Base-by-base conservation (phyloP, 192 early-diverging fungal species). In the Chytriomyces sp. region DNA sequence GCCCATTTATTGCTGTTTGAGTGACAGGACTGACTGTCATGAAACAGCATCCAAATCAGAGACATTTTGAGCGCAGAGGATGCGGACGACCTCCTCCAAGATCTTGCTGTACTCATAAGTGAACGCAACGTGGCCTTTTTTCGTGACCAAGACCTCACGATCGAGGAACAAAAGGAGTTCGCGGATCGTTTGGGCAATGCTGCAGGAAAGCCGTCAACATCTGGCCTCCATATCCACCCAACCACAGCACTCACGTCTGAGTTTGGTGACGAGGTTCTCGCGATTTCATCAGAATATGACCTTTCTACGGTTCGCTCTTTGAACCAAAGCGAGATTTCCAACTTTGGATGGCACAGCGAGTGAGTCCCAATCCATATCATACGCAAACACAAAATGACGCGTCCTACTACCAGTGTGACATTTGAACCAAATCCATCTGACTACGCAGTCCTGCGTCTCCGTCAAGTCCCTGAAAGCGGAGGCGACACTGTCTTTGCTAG, bases 81-180 rank as follows among this genome's bases (percentile, higher is more conserved):
- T 26, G 17, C 31, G 8, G 62, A 14, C 14, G 57, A 32, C 28
- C 57, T 22, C 22, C 25, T 59, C 31, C 57, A 14, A 14, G 31
- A 8, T 25, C 78, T 90, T 22, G 86, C 85, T 7, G 73, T 84
- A 12, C 64, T 89, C 31, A 80, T 88, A 40, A 75, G 86, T 22
- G 82, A 90, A 57, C 79, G 89, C 39, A 87, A 87, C 28, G 88
- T 90, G 17, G 88, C 89, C 12, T 88, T 86, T 59, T 87, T 90
- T 74, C 75, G 88, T 5, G 81, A 89, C 55, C 89, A 90, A 73
- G 85, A 88, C 49, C 54, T 89, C 33, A 77, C 76, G 31, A 59
- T 73, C 30, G 79, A 89, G 41, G 80, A 85, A 70, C 82, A 82
- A 59, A 62, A 80, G 52, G 85, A 80, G 28, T 66, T 91, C 6